phyloP scores from a whole-genome alignment of 108 stramenopile genomes.

The Cyclotella choctawhatcheeana region DNA sequence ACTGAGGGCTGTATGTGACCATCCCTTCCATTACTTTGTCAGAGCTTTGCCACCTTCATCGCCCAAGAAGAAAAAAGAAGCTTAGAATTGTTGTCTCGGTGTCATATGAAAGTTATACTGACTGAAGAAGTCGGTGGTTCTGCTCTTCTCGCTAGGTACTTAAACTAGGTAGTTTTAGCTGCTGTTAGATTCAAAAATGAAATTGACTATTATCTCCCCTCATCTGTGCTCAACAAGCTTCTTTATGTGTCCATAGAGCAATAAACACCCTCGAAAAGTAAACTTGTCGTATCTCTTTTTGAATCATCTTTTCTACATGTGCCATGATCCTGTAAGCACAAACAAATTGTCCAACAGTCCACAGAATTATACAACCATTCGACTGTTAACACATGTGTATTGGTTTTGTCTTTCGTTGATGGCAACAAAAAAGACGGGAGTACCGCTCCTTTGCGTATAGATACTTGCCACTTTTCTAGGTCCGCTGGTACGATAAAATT shows the following conservation, averaged over 20 bases:
- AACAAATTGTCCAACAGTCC: not conserved
- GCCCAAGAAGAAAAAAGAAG: slow-evolving; percentile 26
- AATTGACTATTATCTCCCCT: too few species aligned
- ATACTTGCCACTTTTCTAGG: slow-evolving; percentile 22
- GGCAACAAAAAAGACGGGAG: slow-evolving; percentile 23
- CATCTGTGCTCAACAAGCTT: too few species aligned
- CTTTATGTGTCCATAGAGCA: too few species aligned
- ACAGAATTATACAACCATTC: not conserved
- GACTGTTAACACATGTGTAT: not conserved
- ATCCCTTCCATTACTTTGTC: slow-evolving; percentile 55
- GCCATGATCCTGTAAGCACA: not conserved
- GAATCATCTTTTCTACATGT: not conserved
- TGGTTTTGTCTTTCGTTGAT: not conserved
- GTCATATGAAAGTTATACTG: too few species aligned
- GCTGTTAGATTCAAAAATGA: not conserved
- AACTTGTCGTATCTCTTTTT: not conserved
- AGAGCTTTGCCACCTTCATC: slow-evolving; percentile 35
- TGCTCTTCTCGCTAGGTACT: too few species aligned
- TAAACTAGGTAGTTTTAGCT: too few species aligned
- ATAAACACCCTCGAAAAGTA: slow-evolving; percentile 11
- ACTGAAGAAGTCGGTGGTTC: too few species aligned
- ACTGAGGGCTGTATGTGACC: slow-evolving; percentile 38
- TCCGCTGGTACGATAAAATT: slow-evolving; percentile 16
- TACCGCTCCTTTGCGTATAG: slow-evolving; percentile 22
- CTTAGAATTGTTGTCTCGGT: too few species aligned